Percentiles rank a stretch among this genome's conserved stretches.
phyloP scores from a whole-genome alignment of 495 filamentous ascomycete species.

The Talaromyces stipitatus region DNA sequence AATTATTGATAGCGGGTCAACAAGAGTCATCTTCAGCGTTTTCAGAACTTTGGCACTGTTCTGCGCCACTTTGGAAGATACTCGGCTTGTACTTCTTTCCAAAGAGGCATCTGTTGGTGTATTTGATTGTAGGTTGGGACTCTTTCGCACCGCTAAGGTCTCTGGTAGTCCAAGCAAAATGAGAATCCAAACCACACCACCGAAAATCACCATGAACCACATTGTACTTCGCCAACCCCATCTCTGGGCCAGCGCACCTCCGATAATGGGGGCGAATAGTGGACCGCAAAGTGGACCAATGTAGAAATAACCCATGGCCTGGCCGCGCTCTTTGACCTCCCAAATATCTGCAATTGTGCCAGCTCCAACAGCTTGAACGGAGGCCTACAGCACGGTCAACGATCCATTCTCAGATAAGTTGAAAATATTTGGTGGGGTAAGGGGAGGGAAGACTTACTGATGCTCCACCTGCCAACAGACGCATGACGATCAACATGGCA shows the following conservation, averaged over 20 bases:
- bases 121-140: slow-evolving; percentile 8
- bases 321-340: slow-evolving; percentile 71
- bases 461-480: slow-evolving; percentile 73
- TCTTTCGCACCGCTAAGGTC: slow-evolving; percentile 39
- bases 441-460: slow-evolving; percentile 29
- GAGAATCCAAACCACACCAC: slow-evolving; percentile 53
- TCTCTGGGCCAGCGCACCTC: slow-evolving; percentile 61
- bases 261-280: slow-evolving; percentile 78
- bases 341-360: slow-evolving; percentile 91
- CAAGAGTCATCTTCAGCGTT: slow-evolving; percentile 55
- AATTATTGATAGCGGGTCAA: slow-evolving; percentile 76
- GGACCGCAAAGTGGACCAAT: slow-evolving; percentile 85
- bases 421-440: not conserved
- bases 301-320: slow-evolving; percentile 91
- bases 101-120: slow-evolving; percentile 12
- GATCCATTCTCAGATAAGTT: not conserved
- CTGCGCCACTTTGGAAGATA: slow-evolving; percentile 54
- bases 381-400: slow-evolving; percentile 35
- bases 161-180: slow-evolving; percentile 67
- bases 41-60: slow-evolving; percentile 45
- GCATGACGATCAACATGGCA: slow-evolving; percentile 78
- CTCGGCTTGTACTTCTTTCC: slow-evolving; percentile 40
- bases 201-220: slow-evolving; percentile 81
- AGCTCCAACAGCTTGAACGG: slow-evolving; percentile 86
- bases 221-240: slow-evolving; percentile 80